Percentiles rank a stretch among this genome's conserved stretches.
These are phyloP conservation scores for Epichloe glyceriae DNA, from an alignment of 2,329 filamentous ascomycete species.

Conservation along the genomic window DNA sequence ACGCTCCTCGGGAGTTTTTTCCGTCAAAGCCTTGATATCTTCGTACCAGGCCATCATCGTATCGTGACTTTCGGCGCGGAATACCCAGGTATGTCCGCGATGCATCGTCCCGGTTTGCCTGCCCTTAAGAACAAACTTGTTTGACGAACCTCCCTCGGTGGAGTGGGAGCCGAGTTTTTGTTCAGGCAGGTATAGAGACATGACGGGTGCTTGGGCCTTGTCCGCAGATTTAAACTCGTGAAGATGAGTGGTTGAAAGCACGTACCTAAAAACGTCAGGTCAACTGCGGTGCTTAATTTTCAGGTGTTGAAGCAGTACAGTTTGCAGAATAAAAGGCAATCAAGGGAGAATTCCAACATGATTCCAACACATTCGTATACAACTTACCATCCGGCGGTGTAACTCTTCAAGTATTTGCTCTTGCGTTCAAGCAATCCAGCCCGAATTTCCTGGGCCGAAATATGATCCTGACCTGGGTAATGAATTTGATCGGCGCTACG, in stretches of 20 bases:
- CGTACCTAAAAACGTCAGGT: conserved; percentile 52
- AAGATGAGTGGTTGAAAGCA: conserved; percentile 87
- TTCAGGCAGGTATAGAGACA: conserved; percentile 90
- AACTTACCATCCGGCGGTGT: conserved; percentile 80
- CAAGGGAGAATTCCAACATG: not conserved
- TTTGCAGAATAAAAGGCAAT: not conserved
- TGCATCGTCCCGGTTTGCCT: conserved; percentile 89
- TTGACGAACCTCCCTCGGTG: conserved; percentile 65
- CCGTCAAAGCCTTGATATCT: conserved; percentile 80
- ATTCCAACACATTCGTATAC: not conserved
- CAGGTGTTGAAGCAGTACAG: conserved; percentile 5
- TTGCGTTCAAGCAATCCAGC: conserved; percentile 90
- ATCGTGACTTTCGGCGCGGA: conserved; percentile 63
- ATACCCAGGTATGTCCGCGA: conserved; percentile 62
- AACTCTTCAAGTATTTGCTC: conserved; percentile 97
- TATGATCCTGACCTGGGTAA: conserved; percentile 82
- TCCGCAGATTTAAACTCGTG: conserved; percentile 99
- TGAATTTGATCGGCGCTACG: conserved; percentile 70
- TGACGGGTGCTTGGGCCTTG: conserved; percentile 78
- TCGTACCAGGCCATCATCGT: conserved; percentile 97
- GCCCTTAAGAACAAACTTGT: conserved; percentile 97
- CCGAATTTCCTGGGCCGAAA: conserved; percentile 69
- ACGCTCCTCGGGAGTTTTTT: conserved; percentile 77
- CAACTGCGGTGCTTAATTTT: not conserved
- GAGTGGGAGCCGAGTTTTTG: conserved; percentile 94